Conservation (phyloP, 1,139 yeast genomes). For the Yamadazyma taylorii region DNA sequence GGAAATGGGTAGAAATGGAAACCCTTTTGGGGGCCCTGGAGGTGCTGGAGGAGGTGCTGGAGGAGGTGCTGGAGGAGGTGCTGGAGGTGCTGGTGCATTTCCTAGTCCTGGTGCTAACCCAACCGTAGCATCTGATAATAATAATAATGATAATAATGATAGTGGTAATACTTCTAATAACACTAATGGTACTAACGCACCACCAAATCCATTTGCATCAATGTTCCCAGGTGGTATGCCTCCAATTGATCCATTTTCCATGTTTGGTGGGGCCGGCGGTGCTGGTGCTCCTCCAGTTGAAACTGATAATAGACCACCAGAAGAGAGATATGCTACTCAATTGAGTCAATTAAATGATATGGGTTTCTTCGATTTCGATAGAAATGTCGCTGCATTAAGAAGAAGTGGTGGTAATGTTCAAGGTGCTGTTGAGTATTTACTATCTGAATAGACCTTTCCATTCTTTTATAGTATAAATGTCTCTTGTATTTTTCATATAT, state of each 20-base stretch:
- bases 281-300: slow-evolving; percentile 39
- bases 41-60: too few relatives aligned
- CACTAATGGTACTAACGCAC: slow-evolving; percentile 26
- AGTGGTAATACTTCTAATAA: too few relatives aligned
- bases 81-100: slow-evolving; percentile 30
- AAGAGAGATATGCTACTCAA: slow-evolving; percentile 88
- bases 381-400: slow-evolving; percentile 87
- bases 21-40: slow-evolving; percentile 9
- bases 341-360: slow-evolving; percentile 91
- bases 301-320: slow-evolving; percentile 87
- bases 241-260: slow-evolving; percentile 41
- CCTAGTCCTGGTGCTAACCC: slow-evolving; percentile 60
- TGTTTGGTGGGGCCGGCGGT: slow-evolving; percentile 43
- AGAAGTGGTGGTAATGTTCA: slow-evolving; percentile 97
- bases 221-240: slow-evolving; percentile 43
- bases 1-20: slow-evolving; percentile 56
- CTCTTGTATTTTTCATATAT: too few relatives aligned
- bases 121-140: slow-evolving; percentile 21
- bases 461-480: too few relatives aligned
- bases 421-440: slow-evolving; percentile 89
- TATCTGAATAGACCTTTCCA: slow-evolving; percentile 26
- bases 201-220: slow-evolving; percentile 53
- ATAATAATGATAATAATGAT: slow-evolving; percentile 11
- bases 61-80: slow-evolving; percentile 8
- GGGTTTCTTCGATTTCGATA: slow-evolving; percentile 93